Evolutionary conservation across 768 basidiomycete species (phyloP), one percentile per base, ranked within the genome.

Genomic region (Nidularia sp.): DNA sequence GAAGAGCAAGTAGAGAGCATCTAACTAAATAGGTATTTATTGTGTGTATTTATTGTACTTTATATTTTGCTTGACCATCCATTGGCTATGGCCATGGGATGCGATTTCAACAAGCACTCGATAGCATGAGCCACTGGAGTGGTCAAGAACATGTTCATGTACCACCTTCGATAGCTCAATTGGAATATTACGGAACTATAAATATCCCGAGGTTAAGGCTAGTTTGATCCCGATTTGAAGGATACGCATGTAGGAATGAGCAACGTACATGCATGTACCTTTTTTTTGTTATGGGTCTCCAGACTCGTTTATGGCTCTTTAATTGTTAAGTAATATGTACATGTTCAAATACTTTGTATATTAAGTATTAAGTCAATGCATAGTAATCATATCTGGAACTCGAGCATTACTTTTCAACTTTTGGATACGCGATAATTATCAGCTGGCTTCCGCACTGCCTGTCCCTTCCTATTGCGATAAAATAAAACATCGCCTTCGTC

Each of bases 151-250:
- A 10, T 4, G 10, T 25, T 22, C 10, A 18, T 10, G n/a, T 2
- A 13, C 9, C 4, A 22, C 58, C 56, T 57, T 57, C 56, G 56
- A 56, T 69, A 69, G 68, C 68, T 74, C 74, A 74, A 74, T 71
- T 74, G 74, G 74, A 75, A 74, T 72, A 74, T 73, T 74, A 70
- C 70, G 65, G 70, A 73, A 74, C 74, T 71, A 68, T 73, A 47
- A 12, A 48, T 55, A 71, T 73, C 71, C 70, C 70, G 68, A 73
- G 69, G 72, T 67, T 71, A 68, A 29, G 25, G 25, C 69, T 68
- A 72, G 72, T 74, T 60, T 57, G 59, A 60, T 53, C 59, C 60
- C 60, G 57, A 54, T 56, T 71, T 69, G 69, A 72, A 58, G 57
- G 58, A 57, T 3, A 29, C 4, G 2, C 25, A 29, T 29, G 4